Percentiles rank a stretch among this genome's conserved stretches.
phyloP scores from a whole-genome alignment of 2,329 filamentous ascomycete genomes.

The Sclerotinia glacialis region DNA sequence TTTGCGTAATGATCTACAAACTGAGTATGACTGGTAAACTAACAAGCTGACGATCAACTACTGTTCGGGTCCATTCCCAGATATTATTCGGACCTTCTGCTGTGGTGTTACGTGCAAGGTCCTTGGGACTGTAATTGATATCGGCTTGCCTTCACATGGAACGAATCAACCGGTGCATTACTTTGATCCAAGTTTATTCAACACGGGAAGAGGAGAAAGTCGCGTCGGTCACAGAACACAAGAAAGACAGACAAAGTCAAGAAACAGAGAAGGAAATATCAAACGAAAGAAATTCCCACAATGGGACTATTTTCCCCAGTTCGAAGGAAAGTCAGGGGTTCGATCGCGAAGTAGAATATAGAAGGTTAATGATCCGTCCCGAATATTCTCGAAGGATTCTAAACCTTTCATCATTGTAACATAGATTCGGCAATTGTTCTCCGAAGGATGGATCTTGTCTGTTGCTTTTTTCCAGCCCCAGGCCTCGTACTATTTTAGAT shows the following conservation, averaged over 20 bases:
- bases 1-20: conserved; percentile 5
- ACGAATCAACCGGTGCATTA: not conserved
- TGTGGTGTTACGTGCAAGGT: not conserved
- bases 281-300: not conserved
- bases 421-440: conserved; percentile 3
- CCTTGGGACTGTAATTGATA: not conserved
- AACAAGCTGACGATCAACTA: not conserved
- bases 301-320: not conserved
- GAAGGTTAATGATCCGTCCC: conserved; percentile 10
- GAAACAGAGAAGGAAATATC: not conserved
- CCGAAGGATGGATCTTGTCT: not conserved
- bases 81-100: conserved; percentile 7
- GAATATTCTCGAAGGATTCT: conserved; percentile 13
- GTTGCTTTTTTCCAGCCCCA: not conserved
- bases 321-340: not conserved
- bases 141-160: not conserved
- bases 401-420: not conserved
- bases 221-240: not conserved
- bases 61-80: not conserved
- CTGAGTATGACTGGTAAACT: not conserved
- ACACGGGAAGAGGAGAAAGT: not conserved
- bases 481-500: not conserved
- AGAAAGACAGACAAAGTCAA: not conserved
- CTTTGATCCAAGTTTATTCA: not conserved
- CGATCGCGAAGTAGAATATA: not conserved